Base-by-base conservation (phyloP, 2,329 filamentous ascomycete genomes). In the Geosmithia flava region DNA sequence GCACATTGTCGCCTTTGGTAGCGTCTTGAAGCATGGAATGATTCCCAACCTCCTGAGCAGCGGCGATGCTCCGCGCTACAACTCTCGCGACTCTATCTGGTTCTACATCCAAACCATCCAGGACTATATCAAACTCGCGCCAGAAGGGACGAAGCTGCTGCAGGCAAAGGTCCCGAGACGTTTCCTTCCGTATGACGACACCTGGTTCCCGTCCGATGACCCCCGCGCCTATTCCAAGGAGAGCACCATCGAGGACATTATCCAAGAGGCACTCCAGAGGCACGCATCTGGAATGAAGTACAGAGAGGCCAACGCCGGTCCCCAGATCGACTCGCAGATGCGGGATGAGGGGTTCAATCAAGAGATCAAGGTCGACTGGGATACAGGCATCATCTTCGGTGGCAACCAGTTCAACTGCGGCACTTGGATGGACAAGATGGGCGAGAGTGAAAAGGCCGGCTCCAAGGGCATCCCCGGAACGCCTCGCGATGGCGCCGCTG, bases 361-460 rank as follows among this genome's bases (percentile, higher is more conserved):
- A 54, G 82, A 93, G 51, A 84, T 97, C 55, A 79, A 85, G 51
- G 87, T 95, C 11, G 91, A 98, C 62, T 97, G 91, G 91, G 93
- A 81, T 5, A 68, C 62, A 2, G 94, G 93, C 20, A 78, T 98
- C 53, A 83, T 98, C 50, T 95, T 94, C 59, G 93, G 94, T 49
- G 93, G 94, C 33, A 97, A 87, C 59, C 90, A 96, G 60, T 76
- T 71, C 67, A 98, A 98, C 65, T 98, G 94, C 58, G 93, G 93
- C 47, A 98, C 93, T 1, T 98, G 93, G 93, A 96, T 96, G 89
- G 93, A 98, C 73, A 98, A 98, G 76, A 98, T 98, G 93, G 93
- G 93, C n/a, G 93, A 98, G 65, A 95, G 89, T 53, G 81, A 86
- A 53, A 86, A 83, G 52, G 93, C 94, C 16, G 84, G 85, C 50